A percentile compares a stretch with the other conserved stretches of the same genome.
Evolutionary conservation across 371 early-diverging fungal genomes (phyloP).

Genomic region (Parasitella parasitica): DNA sequence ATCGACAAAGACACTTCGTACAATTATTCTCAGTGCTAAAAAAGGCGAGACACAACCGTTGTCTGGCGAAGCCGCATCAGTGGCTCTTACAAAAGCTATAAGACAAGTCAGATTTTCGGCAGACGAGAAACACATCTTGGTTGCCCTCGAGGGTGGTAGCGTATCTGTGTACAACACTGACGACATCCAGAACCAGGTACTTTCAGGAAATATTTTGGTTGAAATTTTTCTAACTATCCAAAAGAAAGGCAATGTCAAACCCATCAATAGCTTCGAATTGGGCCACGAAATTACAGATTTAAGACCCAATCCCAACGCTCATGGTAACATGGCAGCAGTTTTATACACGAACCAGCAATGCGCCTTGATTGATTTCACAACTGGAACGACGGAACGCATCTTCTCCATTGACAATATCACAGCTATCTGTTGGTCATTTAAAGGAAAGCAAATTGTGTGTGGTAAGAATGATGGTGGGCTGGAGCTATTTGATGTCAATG

Average conservation of each 20-base stretch:
- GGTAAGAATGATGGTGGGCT: slow-evolving; percentile 42
- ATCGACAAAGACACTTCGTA: slow-evolving; percentile 26
- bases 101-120: slow-evolving; percentile 37
- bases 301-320: slow-evolving; percentile 43
- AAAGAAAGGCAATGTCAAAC: slow-evolving; percentile 25
- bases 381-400: slow-evolving; percentile 14
- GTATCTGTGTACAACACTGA: slow-evolving; percentile 30
- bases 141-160: slow-evolving; percentile 19
- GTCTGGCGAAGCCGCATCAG: slow-evolving; percentile 10
- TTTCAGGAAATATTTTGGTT: not conserved
- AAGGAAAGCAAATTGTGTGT: slow-evolving; percentile 55
- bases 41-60: slow-evolving; percentile 25
- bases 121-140: slow-evolving; percentile 29
- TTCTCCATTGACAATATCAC: slow-evolving; percentile 28
- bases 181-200: slow-evolving; percentile 32
- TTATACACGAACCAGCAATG: slow-evolving; percentile 24
- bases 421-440: slow-evolving; percentile 57
- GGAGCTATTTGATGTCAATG: slow-evolving; percentile 35
- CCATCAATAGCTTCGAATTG: slow-evolving; percentile 15
- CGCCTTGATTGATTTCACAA: slow-evolving; percentile 23
- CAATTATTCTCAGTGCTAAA: slow-evolving; percentile 22
- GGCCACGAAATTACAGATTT: slow-evolving; percentile 31
- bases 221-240: not conserved
- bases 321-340: slow-evolving; percentile 35
- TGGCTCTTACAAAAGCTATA: slow-evolving; percentile 21